These are phyloP conservation scores for Umbelopsis ramanniana DNA, from an alignment of 192 early-diverging fungal genomes.

Conservation along the genomic window DNA sequence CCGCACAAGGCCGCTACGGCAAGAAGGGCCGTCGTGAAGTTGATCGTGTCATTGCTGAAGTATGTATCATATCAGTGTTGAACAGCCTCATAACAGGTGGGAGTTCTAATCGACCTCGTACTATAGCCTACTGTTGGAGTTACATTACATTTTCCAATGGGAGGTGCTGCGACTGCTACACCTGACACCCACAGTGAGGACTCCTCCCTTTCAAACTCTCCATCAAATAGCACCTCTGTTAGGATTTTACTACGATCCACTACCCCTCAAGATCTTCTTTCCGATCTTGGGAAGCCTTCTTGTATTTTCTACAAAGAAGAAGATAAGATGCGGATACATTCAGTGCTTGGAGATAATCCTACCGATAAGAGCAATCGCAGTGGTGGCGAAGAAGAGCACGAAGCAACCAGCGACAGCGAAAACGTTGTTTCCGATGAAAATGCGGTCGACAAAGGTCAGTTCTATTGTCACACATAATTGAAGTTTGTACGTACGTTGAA, in stretches of 20 bases:
- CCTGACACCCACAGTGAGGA: background rate
- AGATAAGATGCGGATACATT: slow-evolving; percentile 76
- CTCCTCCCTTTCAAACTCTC: background rate
- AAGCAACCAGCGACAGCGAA: slow-evolving; percentile 19
- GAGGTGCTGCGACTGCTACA: slow-evolving; percentile 13
- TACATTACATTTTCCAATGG: slow-evolving; percentile 42
- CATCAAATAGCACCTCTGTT: slow-evolving; percentile 29
- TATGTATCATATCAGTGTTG: slow-evolving; percentile 21
- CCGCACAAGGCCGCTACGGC: slow-evolving; percentile 38
- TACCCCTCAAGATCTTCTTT: slow-evolving; percentile 71
- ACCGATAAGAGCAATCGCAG: slow-evolving; percentile 32
- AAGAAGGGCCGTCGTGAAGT: slow-evolving; percentile 45
- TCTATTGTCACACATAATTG: no score
- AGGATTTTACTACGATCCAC: slow-evolving; percentile 54
- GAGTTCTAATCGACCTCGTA: background rate
- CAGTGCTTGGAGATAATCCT: slow-evolving; percentile 36
- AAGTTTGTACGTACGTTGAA: no score
- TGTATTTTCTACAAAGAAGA: slow-evolving; percentile 68
- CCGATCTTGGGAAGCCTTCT: slow-evolving; percentile 69
- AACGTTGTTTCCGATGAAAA: background rate
- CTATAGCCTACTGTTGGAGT: slow-evolving; percentile 49
- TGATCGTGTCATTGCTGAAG: slow-evolving; percentile 55
- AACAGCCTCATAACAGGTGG: background rate
- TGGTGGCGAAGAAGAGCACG: slow-evolving; percentile 38
- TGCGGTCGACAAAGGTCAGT: slow-evolving; percentile 28